Conservation (phyloP, 1,139 yeast genomes). For the Candida tropicalis region DNA sequence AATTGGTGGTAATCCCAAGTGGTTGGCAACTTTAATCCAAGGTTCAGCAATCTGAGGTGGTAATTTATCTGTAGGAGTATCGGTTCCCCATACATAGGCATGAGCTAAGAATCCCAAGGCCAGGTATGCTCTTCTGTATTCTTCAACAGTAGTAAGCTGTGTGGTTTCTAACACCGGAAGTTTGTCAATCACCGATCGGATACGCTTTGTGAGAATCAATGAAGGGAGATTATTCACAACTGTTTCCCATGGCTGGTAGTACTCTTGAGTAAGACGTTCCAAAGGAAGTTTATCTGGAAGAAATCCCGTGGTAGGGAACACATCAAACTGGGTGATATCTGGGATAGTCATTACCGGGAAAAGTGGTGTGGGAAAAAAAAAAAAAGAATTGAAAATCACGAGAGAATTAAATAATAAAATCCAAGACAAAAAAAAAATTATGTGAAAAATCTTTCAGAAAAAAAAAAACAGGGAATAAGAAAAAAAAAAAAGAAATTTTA, state of each 20-base stretch:
- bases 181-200: constrained; percentile 61
- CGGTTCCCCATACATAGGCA: constrained; percentile 87
- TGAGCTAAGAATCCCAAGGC: constrained; percentile 78
- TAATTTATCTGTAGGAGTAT: constrained; percentile 63
- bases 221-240: constrained; percentile 70
- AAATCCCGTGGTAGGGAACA: constrained; percentile 74
- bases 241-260: constrained; percentile 79
- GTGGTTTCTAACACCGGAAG: constrained; percentile 56
- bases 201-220: constrained; percentile 62
- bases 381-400: not conserved
- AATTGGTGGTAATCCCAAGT: constrained; percentile 77
- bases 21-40: constrained; percentile 56
- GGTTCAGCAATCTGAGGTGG: constrained; percentile 76
- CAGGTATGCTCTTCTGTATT: constrained; percentile 79
- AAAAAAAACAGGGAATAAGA: too few relatives aligned
- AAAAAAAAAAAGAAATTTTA: too few relatives aligned
- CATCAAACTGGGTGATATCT: constrained; percentile 60
- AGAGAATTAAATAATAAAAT: too few relatives aligned
- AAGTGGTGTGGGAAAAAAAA: not conserved
- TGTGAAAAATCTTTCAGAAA: too few relatives aligned
- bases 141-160: constrained; percentile 43
- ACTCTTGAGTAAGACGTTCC: constrained; percentile 56
- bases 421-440: too few relatives aligned
- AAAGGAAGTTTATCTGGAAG: constrained; percentile 73
- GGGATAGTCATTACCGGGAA: constrained; percentile 17